Conservation (phyloP, 1,139 yeast species). For the Candida labiduridarum region DNA sequence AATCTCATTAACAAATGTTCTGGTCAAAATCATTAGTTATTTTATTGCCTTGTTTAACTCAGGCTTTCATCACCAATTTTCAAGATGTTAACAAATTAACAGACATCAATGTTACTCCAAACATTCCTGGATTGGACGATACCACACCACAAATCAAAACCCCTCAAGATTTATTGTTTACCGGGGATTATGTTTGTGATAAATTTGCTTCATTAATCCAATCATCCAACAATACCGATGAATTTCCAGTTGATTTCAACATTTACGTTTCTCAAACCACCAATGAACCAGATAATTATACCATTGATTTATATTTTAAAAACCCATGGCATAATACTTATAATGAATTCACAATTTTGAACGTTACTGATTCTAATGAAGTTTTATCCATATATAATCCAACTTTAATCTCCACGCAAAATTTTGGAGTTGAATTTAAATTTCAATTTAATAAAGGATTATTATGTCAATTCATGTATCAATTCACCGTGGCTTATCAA, state of each 20-base stretch:
- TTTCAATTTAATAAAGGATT: conserved; percentile 21
- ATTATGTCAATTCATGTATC: conserved; percentile 23
- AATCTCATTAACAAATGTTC: background rate
- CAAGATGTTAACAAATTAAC: conserved; percentile 13
- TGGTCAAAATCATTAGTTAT: conserved; percentile 4
- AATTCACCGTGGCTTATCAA: conserved; percentile 23
- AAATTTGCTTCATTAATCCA: conserved; percentile 21
- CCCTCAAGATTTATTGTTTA: conserved; percentile 17
- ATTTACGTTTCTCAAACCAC: conserved; percentile 19
- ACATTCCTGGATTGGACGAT: conserved; percentile 4
- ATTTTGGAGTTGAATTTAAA: conserved; percentile 23
- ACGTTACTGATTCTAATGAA: conserved; percentile 18
- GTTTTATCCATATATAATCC: conserved; percentile 21
- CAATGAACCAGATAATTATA: conserved; percentile 20
- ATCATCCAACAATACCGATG: conserved; percentile 17
- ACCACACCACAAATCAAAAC: conserved; percentile 12
- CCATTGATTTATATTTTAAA: conserved; percentile 22
- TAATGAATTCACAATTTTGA: conserved; percentile 19
- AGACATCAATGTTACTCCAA: background rate
- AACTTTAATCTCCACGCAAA: conserved; percentile 19
- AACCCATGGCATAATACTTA: conserved; percentile 16
- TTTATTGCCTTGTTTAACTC: conserved; percentile 21
- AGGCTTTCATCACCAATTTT: conserved; percentile 30
- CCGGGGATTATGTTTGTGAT: conserved; percentile 23
- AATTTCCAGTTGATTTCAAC: conserved; percentile 21